These are phyloP conservation scores for Cyclotella cryptica DNA, from an alignment of 108 stramenopile genomes.

Conservation along the genomic window DNA sequence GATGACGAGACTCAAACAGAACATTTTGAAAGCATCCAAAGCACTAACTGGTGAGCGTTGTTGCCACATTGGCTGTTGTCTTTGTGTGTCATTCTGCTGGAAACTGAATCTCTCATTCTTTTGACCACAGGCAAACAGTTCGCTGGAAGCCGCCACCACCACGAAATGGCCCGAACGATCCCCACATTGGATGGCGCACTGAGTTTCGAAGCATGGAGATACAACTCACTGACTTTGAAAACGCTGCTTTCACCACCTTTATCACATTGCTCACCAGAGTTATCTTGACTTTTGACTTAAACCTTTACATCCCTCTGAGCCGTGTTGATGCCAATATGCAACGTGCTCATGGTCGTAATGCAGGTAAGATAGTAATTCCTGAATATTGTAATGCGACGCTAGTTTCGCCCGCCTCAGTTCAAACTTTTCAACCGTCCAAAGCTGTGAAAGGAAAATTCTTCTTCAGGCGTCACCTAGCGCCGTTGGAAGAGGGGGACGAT, in stretches of 20 bases:
- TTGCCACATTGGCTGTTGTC: neutral
- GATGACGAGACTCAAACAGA: constrained; percentile 94
- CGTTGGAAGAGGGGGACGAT: constrained; percentile 88
- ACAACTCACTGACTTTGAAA: constrained; percentile 98
- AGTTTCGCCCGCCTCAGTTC: too few relatives aligned
- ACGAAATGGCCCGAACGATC: constrained; percentile 82
- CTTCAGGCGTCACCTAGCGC: constrained; percentile 95
- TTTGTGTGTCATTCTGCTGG: neutral
- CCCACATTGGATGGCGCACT: constrained; percentile 98
- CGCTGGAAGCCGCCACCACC: constrained; percentile 99
- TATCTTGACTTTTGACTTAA: constrained; percentile 98
- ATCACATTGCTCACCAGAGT: constrained; percentile 94
- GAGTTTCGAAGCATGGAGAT: constrained; percentile 99
- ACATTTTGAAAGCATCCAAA: constrained; percentile 98
- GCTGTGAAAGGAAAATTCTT: constrained; percentile 87
- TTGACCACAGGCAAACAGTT: constrained; percentile 84
- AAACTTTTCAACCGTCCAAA: too few relatives aligned
- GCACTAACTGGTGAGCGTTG: constrained; percentile 94
- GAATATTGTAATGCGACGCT: too few relatives aligned
- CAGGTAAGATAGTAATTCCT: constrained; percentile 39
- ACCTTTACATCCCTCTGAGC: constrained; percentile 95
- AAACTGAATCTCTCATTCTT: neutral
- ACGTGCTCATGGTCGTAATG: constrained; percentile 92
- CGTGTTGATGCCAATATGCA: constrained; percentile 99
- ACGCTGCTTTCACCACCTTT: constrained; percentile 97